Base-by-base conservation (phyloP, 2,329 filamentous ascomycete genomes). In the Calonectria multiphialidica region DNA sequence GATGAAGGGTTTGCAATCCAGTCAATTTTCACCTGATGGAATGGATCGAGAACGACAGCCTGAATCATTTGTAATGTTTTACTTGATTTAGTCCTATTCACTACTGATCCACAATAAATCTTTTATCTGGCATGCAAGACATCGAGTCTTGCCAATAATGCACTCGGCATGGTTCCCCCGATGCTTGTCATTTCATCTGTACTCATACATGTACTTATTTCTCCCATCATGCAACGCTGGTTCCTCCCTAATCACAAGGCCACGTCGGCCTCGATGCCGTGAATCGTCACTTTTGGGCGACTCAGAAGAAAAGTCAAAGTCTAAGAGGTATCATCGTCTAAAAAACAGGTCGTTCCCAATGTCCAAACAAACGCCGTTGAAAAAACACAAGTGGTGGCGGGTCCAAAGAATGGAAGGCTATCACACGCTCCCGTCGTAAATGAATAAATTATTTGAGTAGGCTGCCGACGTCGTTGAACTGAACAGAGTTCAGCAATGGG, bases 401-500 rank as follows among this genome's bases (percentile, higher is more conserved):
- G 35, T 23, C 53, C 35, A 59, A 40, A 40, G 53, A 40, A 40
- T 59, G 33, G 35, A 59, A 40, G 53, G 25, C 37, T 57, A 37
- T 37, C n/a, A 23, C 9, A 57, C 53, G 53, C 53, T 57, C 33
- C 53, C 33, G 53, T 57, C 49, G 28, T 35, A 57, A 57, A 57
- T 37, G n/a, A 30, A 68, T 44, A 50, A 53, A 67, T 74, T 72
- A 76, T 62, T 78, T 78, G 59, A 80, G 63, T 13, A 84, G 69
- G 70, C 78, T 81, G 23, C 82, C 82, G 3, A 84, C 82, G 63
- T 84, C 82, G 37, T 82, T 82, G 44, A 84, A 69, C 61, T 82
- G 79, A 37, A 80, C 78, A 4, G 76, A 74, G 13, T 79, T 80
- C 53, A 80, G 37, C 50, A 80, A 25, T 1, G 80, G 79, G 35